A percentile compares a stretch with the other conserved stretches of the same genome.
phyloP scores from a whole-genome alignment of 495 filamentous ascomycete species.

The Penicillium cosmopolitanum region DNA sequence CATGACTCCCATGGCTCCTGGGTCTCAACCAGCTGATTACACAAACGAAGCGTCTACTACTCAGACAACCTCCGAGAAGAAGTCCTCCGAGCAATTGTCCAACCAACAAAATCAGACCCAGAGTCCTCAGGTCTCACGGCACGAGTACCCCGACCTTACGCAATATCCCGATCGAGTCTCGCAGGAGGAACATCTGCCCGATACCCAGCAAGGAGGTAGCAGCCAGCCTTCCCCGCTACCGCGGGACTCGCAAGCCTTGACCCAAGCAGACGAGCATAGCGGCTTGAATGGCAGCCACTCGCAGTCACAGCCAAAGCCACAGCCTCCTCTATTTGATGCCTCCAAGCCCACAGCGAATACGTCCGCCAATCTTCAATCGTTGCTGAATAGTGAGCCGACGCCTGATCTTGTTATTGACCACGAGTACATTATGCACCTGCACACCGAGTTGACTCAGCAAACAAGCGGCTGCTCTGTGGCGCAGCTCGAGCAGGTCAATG shows the following conservation, averaged over 20 bases:
- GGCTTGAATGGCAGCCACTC: constrained; percentile 38
- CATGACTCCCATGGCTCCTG: constrained; percentile 73
- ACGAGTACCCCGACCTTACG: constrained; percentile 28
- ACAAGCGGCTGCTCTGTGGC: constrained; percentile 85
- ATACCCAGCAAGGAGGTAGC: constrained; percentile 48
- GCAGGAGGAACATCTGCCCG: constrained; percentile 50
- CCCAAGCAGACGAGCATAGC: constrained; percentile 35
- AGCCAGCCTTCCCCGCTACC: constrained; percentile 42
- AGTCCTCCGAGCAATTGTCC: constrained; percentile 57
- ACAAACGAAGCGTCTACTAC: constrained; percentile 85
- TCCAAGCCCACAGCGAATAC: constrained; percentile 32
- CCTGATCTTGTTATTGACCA: constrained; percentile 61
- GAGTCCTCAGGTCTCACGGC: constrained; percentile 37
- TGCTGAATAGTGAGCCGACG: constrained; percentile 49
- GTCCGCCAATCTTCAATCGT: constrained; percentile 42
- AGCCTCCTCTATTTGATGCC: constrained; percentile 52
- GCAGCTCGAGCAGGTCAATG: constrained; percentile 91
- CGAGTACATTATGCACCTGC: constrained; percentile 55
- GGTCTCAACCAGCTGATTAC: constrained; percentile 75
- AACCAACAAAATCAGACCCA: constrained; percentile 63
- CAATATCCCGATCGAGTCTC: constrained; percentile 46
- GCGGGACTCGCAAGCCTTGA: constrained; percentile 21
- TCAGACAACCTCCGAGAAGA: constrained; percentile 77
- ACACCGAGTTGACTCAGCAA: constrained; percentile 59
- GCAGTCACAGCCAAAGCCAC: constrained; percentile 40